Evolutionary conservation across 2,329 filamentous ascomycete genomes (phyloP).

Genomic region (Cladosporium sp.): DNA sequence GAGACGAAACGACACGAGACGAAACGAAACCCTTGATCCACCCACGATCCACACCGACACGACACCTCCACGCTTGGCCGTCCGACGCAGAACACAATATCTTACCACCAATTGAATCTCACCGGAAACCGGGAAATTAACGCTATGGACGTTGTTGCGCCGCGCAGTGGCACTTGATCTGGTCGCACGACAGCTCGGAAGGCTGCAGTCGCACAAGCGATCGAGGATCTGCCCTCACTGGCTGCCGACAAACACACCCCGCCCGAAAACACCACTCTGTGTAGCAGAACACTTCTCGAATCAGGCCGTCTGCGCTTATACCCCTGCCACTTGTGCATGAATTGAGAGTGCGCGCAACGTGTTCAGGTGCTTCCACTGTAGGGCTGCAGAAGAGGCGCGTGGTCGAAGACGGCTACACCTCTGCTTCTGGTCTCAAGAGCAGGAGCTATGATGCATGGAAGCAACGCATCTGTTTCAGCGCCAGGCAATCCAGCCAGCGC

Average conservation of each 20-base stretch:
- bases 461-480: constrained; percentile 24
- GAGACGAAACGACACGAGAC: background rate
- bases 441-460: constrained; percentile 25
- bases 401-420: constrained; percentile 11
- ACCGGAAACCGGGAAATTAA: background rate
- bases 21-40: background rate
- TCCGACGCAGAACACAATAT: background rate
- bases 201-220: constrained; percentile 16
- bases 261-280: constrained; percentile 5
- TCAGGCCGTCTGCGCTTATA: background rate
- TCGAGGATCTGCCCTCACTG: constrained; percentile 4
- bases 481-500: constrained; percentile 16
- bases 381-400: constrained; percentile 19
- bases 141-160: constrained; percentile 15
- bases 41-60: background rate
- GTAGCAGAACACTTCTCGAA: constrained; percentile 12
- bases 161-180: constrained; percentile 17
- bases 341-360: constrained; percentile 10
- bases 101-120: background rate
- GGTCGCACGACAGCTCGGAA: constrained; percentile 19
- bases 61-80: background rate
- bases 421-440: constrained; percentile 12
- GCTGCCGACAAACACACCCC: constrained; percentile 5
- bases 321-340: constrained; percentile 6
- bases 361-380: constrained; percentile 12